Evolutionary conservation across 1,139 yeast genomes (phyloP).

Genomic region (Pichia kudriavzevii): DNA sequence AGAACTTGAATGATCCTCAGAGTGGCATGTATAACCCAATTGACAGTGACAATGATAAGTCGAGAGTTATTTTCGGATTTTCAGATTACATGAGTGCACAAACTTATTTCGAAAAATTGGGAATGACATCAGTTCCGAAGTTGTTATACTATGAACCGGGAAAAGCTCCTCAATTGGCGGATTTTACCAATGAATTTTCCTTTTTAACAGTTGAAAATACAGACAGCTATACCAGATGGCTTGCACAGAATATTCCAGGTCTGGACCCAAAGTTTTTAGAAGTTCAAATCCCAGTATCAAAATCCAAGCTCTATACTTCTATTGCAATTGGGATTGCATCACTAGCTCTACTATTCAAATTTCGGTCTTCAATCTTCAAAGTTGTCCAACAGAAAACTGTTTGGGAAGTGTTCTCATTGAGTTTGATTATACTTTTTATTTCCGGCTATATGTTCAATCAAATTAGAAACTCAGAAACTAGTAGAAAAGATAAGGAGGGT

Average conservation of each 20-base stretch:
- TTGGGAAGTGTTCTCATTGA: constrained; percentile 35
- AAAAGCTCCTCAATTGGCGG: constrained; percentile 19
- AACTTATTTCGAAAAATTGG: constrained; percentile 46
- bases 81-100: constrained; percentile 61
- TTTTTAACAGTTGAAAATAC: constrained; percentile 29
- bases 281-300: constrained; percentile 14
- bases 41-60: constrained; percentile 27
- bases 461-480: constrained; percentile 70
- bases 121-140: constrained; percentile 73
- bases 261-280: constrained; percentile 13
- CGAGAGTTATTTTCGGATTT: constrained; percentile 52
- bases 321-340: constrained; percentile 29
- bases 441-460: constrained; percentile 92
- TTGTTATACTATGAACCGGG: constrained; percentile 39
- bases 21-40: constrained; percentile 23
- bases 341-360: constrained; percentile 16
- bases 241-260: constrained; percentile 12
- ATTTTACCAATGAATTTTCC: constrained; percentile 23
- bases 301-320: constrained; percentile 19
- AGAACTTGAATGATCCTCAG: constrained; percentile 31
- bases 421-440: constrained; percentile 61
- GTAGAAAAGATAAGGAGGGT: constrained; percentile 52
- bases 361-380: constrained; percentile 10
- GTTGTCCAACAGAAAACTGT: constrained; percentile 20
- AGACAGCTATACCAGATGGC: constrained; percentile 14